A percentile compares a stretch with the other conserved stretches of the same genome.
Conservation (phyloP, 257 asterid species). For the Jacaranda mimosifolia region DNA sequence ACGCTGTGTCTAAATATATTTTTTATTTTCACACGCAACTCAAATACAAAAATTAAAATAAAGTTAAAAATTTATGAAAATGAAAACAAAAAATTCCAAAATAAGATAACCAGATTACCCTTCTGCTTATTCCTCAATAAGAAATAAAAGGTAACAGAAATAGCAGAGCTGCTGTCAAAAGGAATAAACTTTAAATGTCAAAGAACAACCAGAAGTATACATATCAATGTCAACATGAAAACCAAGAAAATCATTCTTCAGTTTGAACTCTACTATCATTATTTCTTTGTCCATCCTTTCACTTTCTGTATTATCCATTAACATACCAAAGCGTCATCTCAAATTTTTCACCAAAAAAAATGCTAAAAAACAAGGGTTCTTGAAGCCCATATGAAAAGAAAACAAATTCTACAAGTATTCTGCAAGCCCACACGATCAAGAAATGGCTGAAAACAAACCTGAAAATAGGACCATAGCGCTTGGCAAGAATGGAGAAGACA, state of each 20-base stretch:
- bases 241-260: not conserved
- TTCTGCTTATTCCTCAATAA: not conserved
- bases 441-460: conserved; percentile 53
- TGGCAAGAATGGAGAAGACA: conserved; percentile 81
- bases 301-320: not conserved
- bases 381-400: conserved; percentile 8
- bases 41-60: too few relatives aligned
- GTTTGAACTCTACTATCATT: not conserved
- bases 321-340: not conserved
- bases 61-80: too few relatives aligned
- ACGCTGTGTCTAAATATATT: too few relatives aligned
- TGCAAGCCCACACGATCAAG: not conserved
- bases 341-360: not conserved
- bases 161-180: not conserved
- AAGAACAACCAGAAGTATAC: not conserved
- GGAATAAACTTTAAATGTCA: not conserved
- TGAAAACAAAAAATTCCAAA: not conserved
- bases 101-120: not conserved
- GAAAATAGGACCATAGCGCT: conserved; percentile 84
- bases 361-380: not conserved
- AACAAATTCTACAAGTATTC: too few relatives aligned
- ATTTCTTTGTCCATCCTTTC: not conserved
- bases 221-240: conserved; percentile 1
- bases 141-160: not conserved
- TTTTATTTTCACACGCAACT: too few relatives aligned